Evolutionary conservation across 305 asterid species (phyloP).

Genomic region (Plantago lanceolata): DNA sequence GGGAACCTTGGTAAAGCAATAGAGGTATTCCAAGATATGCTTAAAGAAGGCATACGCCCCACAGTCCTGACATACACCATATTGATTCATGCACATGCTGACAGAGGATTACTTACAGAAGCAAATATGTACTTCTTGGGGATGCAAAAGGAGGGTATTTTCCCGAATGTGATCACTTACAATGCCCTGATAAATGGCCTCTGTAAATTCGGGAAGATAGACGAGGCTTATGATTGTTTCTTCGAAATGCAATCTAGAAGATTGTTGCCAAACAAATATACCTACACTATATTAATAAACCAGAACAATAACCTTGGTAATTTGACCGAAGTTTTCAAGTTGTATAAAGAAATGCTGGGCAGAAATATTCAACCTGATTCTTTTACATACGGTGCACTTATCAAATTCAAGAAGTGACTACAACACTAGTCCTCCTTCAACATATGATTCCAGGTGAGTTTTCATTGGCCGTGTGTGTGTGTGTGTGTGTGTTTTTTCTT

Average conservation of each 20-base stretch:
- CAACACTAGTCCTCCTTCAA: no score
- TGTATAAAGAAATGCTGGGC: constrained; percentile 61
- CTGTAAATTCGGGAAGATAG: constrained; percentile 47
- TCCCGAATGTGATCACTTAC: constrained; percentile 56
- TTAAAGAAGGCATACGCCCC: constrained; percentile 39
- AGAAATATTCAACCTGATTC: constrained; percentile 49
- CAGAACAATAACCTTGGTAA: constrained; percentile 43
- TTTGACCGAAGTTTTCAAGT: constrained; percentile 46
- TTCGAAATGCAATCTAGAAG: constrained; percentile 42
- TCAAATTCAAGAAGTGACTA: constrained; percentile 37
- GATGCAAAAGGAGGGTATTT: constrained; percentile 48
- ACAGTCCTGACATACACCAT: constrained; percentile 64
- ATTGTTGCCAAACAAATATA: constrained; percentile 46
- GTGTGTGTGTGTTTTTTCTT: no score
- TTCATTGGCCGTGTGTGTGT: no score
- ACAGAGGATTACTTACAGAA: constrained; percentile 39
- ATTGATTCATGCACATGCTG: constrained; percentile 59
- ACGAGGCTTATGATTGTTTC: constrained; percentile 41
- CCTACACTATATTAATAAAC: constrained; percentile 57
- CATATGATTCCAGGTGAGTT: no score
- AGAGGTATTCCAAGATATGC: constrained; percentile 51
- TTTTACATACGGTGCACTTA: constrained; percentile 47
- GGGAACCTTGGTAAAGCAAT: constrained; percentile 46
- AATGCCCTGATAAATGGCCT: constrained; percentile 51
- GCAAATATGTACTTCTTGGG: constrained; percentile 49